phyloP scores from a whole-genome alignment of 768 basidiomycete species.

The Mycena galericulata region DNA sequence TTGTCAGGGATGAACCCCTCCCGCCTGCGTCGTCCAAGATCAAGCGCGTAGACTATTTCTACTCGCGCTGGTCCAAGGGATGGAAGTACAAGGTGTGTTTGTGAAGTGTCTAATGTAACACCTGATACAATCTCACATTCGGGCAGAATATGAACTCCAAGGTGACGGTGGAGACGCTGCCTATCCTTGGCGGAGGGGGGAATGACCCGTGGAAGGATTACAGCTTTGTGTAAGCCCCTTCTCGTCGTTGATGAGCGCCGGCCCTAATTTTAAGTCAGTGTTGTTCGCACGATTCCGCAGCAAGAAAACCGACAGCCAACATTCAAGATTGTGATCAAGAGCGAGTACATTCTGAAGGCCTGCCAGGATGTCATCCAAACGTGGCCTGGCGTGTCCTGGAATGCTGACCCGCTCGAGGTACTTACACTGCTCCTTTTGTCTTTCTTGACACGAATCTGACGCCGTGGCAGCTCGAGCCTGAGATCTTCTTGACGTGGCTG shows the following conservation, averaged over 20 bases:
- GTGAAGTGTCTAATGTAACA: neutral
- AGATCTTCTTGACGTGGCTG: conserved; percentile 67
- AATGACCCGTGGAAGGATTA: conserved; percentile 71
- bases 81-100: conserved; percentile 66
- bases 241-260: neutral
- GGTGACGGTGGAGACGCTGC: conserved; percentile 60
- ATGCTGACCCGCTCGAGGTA: conserved; percentile 67
- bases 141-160: conserved; percentile 64
- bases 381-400: conserved; percentile 74
- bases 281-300: conserved; percentile 64
- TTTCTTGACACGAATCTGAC: neutral
- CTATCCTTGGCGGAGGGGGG: conserved; percentile 50
- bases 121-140: neutral
- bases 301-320: conserved; percentile 54
- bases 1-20: conserved; percentile 50
- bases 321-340: conserved; percentile 69
- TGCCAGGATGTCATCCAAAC: conserved; percentile 69
- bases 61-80: conserved; percentile 65
- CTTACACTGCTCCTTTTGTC: neutral
- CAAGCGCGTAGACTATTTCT: conserved; percentile 71
- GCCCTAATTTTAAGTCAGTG: conserved; percentile 42
- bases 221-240: conserved; percentile 59
- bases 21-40: conserved; percentile 64
- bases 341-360: conserved; percentile 65
- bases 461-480: conserved; percentile 60